phyloP scores from a whole-genome alignment of 1,139 yeast genomes.

The Candida sp. region DNA sequence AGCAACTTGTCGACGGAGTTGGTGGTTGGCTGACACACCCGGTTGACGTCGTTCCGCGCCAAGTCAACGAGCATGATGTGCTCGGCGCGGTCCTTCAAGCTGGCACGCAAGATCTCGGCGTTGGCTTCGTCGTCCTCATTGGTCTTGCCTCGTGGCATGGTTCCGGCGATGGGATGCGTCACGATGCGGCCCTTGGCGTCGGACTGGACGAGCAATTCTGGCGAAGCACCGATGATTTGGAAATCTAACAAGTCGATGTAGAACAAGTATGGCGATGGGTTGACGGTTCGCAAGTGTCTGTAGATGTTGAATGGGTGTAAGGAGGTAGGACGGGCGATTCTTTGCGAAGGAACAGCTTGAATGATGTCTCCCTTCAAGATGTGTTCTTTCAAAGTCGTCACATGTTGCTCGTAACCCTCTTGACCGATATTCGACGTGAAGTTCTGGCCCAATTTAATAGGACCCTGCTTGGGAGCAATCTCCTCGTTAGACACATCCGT shows the following conservation, averaged over 20 bases:
- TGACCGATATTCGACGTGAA: slow-evolving; percentile 92
- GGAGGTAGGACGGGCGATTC: slow-evolving; percentile 94
- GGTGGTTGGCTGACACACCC: slow-evolving; percentile 88
- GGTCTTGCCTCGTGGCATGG: slow-evolving; percentile 88
- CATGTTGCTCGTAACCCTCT: slow-evolving; percentile 89
- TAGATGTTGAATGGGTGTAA: slow-evolving; percentile 96
- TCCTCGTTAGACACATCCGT: slow-evolving; percentile 36
- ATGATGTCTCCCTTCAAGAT: slow-evolving; percentile 91
- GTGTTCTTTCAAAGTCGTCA: slow-evolving; percentile 72
- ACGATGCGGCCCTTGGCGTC: slow-evolving; percentile 74
- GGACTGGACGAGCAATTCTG: slow-evolving; percentile 87
- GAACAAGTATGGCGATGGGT: slow-evolving; percentile 96
- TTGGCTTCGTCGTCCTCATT: slow-evolving; percentile 88
- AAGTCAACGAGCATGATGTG: slow-evolving; percentile 98
- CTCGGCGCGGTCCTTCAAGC: slow-evolving; percentile 94
- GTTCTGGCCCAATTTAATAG: slow-evolving; percentile 64
- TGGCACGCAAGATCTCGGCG: slow-evolving; percentile 75
- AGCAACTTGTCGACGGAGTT: slow-evolving; percentile 88
- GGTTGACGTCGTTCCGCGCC: slow-evolving; percentile 93
- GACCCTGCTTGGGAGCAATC: slow-evolving; percentile 61
- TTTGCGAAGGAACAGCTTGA: slow-evolving; percentile 98
- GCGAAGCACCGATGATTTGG: slow-evolving; percentile 97
- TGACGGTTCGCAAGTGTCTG: slow-evolving; percentile 91
- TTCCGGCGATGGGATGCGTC: slow-evolving; percentile 98
- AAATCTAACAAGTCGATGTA: slow-evolving; percentile 91